Evolutionary conservation across 192 early-diverging fungal genomes (phyloP), one percentile per base, ranked within the genome.

Genomic region (Umbelopsis vinacea): DNA sequence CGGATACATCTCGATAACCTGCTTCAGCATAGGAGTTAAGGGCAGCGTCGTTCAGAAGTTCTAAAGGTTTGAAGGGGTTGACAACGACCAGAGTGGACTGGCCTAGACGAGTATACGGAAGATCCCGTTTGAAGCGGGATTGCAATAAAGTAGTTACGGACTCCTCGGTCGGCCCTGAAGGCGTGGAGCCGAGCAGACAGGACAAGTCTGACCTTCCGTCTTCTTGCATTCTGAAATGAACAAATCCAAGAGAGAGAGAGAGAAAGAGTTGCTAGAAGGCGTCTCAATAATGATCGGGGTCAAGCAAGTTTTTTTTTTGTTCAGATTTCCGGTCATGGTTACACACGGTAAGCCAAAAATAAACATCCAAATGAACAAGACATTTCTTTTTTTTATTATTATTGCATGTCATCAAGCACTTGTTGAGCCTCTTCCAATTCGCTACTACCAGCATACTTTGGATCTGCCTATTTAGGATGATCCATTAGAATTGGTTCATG

Each of bases 11-110:
- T n/a, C 79, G 75, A 54, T 88, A 89, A 46, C 83, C 80, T 47
- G 54, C 71, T 23, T 88, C 87, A n/a, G 84, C 83, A 73, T 89
- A 87, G 14, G 76, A 72, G 50, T 89, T 79, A 21, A 83, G 78
- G 24, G 79, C 71, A 5, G 82, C 74, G 70, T 87, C 86, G 73
- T 83, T 86, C 48, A 83, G 66, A 17, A 74, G 67, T 19, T 84
- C 71, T n/a, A 86, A 67, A 17, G 73, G 68, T 66, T 84, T 79
- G 66, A 82, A 82, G 6, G 87, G 88, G 63, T 88, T 89, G 5
- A 87, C 78, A 21, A 79, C 75, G 5, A 89, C 84, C 21, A 88
- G 71, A 6, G 78, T 81, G 5, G 84, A 86, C n/a, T 79, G 75
- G 60, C 81, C 80, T 17, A 88, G 67, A 46, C 78, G 71, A 45